These are phyloP conservation scores for Puccinia triticina DNA, from an alignment of 1,284 basidiomycete species.

Conservation along the genomic window DNA sequence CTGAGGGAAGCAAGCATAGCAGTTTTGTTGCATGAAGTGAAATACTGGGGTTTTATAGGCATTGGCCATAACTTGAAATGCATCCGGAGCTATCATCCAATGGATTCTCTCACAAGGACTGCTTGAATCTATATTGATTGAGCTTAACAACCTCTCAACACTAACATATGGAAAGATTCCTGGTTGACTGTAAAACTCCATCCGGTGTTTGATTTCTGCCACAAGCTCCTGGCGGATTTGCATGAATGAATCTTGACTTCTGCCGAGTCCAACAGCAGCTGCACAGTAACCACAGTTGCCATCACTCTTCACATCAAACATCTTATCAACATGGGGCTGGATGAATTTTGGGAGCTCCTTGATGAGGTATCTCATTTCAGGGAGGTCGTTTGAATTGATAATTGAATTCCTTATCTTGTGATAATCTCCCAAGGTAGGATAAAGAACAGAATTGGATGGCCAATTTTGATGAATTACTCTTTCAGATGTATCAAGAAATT, in stretches of 20 bases:
- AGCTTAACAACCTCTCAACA: background rate
- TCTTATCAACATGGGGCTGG: background rate
- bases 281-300: background rate
- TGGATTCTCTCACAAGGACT: background rate
- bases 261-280: background rate
- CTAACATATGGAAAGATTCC: background rate
- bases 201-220: background rate
- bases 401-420: too few relatives aligned
- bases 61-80: background rate
- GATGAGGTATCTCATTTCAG: too few relatives aligned
- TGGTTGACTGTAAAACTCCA: background rate
- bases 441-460: too few relatives aligned
- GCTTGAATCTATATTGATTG: background rate
- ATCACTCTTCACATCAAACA: background rate
- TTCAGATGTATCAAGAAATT: too few relatives aligned
- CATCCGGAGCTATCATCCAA: background rate
- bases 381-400: too few relatives aligned
- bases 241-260: background rate
- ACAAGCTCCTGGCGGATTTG: background rate
- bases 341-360: too few relatives aligned
- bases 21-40: background rate
- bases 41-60: conserved; percentile 2
- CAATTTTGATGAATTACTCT: too few relatives aligned
- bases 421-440: too few relatives aligned
- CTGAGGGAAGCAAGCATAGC: background rate